phyloP scores from a whole-genome alignment of 1,284 basidiomycete genomes.

The Fomitopsis betulina region DNA sequence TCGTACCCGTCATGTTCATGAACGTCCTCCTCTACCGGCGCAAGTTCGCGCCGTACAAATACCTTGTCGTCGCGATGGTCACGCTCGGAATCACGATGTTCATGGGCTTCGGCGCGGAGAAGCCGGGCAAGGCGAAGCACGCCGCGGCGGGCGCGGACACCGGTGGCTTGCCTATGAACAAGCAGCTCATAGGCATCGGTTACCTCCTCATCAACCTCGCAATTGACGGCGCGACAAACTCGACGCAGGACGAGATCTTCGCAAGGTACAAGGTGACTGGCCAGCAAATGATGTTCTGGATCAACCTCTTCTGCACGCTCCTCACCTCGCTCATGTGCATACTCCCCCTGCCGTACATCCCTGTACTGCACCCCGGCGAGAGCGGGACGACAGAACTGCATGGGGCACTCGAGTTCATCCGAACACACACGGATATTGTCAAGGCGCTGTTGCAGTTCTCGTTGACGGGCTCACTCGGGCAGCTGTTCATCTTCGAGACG shows the following conservation, averaged over 20 bases:
- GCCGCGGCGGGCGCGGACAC: conserved; percentile 26
- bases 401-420: conserved; percentile 73
- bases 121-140: conserved; percentile 39
- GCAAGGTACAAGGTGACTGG: conserved; percentile 74
- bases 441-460: conserved; percentile 83
- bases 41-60: conserved; percentile 90
- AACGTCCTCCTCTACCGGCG: conserved; percentile 89
- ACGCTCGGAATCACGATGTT: conserved; percentile 93
- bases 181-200: conserved; percentile 59
- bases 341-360: conserved; percentile 71
- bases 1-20: conserved; percentile 95
- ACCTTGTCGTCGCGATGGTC: conserved; percentile 89
- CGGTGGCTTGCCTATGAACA: conserved; percentile 36
- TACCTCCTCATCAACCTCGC: conserved; percentile 85
- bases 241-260: conserved; percentile 99
- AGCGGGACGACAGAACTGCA: conserved; percentile 57
- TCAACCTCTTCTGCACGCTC: conserved; percentile 80
- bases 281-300: conserved; percentile 99
- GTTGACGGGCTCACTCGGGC: conserved; percentile 88
- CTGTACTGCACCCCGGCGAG: conserved; percentile 63
- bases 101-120: conserved; percentile 81
- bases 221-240: conserved; percentile 93
- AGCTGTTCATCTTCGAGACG: conserved; percentile 98
- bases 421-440: conserved; percentile 75
- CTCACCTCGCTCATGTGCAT: conserved; percentile 63